Evolutionary conservation across 495 filamentous ascomycete genomes (phyloP), one percentile per base, ranked within the genome.

Genomic region (Hypoxylon fuscum): DNA sequence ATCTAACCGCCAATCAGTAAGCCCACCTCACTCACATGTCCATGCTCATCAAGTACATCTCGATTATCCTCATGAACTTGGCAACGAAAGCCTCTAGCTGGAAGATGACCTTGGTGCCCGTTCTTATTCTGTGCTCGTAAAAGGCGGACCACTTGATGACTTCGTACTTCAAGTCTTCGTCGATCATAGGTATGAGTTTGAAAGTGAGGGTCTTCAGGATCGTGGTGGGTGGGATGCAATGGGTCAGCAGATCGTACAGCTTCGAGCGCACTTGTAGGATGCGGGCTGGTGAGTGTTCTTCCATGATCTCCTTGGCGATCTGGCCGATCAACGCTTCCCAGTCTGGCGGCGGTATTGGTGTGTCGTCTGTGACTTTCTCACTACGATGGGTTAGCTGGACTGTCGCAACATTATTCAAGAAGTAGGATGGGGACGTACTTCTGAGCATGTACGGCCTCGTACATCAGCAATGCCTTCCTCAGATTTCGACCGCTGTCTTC

Each of bases 41-140:
- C 85, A 97, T 94, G 38, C 87, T 91, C 92, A 96, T 96, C 31
- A 94, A 74, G 72, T 91, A 91, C 70, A 91, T 93, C 80, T 98
- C 95, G 50, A 94, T 84, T 49, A 98, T 88, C 63, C 94, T 85
- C 92, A 98, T 97, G 72, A 96, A 94, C 78, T 96, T 97, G 23
- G 96, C 94, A 29, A 98, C 94, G 76, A 98, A 98, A 18, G 95
- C 95, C 78, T 98, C 95, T 0, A 98, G 83, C 66, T 98, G 95
- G 74, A 98, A 98, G 42, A 98, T 97, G 20, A 93, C 88, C 84
- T 98, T 98, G 77, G 79, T 94, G 34, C 95, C 95, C 60, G 90
- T 85, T 61, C 88, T 88, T 72, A 97, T 90, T 59, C 95, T 84
- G 74, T 98, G 95, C 73, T 98, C 96, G 69, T 95, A 98, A 66